Base-by-base conservation (phyloP, 2,329 filamentous ascomycete genomes). In the Aureobasidium pullulans region DNA sequence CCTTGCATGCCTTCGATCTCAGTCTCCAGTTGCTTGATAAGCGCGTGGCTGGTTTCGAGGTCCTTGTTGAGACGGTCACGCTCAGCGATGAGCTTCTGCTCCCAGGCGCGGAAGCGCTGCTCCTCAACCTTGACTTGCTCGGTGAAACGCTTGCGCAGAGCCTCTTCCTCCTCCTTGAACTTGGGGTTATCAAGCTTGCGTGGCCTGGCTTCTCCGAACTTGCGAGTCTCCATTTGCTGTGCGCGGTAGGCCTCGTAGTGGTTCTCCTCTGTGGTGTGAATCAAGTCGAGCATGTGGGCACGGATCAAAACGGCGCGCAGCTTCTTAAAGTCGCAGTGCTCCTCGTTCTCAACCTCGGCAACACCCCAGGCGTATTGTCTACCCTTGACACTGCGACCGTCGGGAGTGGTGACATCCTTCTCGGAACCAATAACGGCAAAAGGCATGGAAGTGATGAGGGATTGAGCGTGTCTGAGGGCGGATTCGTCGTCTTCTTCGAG, bases 241-340 rank as follows among this genome's bases (percentile, higher is more conserved):
- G 94, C 94, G 70, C 94, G 93, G 83, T 99, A 99, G 62, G 90
- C 93, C 79, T 99, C 94, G 81, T 99, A 99, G 83, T 99, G 94
- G 70, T 91, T 87, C 82, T 99, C 94, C 79, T 99, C 94, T 67
- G 94, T 99, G 65, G 95, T 99, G 82, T 99, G 94, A 74, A 99
- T 99, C 65, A 99, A 88, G 75, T 99, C 94, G 70, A 99, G 86
- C 94, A 99, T 99, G 82, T 99, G 94, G 53, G 93, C 72, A 76
- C 94, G 90, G 81, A 99, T 97, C 67, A 99, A 83, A 71, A 99
- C 97, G 50, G 93, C 96, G 70, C 94, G 92, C 64, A 99, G 88
- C 83, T 99, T 99, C 88, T 99, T 99, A 84, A 99, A 99, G 78
- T 99, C 94, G 79, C 94, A 99, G 83, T 99, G 94, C 74, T 99